Evolutionary conservation across 768 basidiomycete species (phyloP).

Genomic region (Trametes gibbosa): DNA sequence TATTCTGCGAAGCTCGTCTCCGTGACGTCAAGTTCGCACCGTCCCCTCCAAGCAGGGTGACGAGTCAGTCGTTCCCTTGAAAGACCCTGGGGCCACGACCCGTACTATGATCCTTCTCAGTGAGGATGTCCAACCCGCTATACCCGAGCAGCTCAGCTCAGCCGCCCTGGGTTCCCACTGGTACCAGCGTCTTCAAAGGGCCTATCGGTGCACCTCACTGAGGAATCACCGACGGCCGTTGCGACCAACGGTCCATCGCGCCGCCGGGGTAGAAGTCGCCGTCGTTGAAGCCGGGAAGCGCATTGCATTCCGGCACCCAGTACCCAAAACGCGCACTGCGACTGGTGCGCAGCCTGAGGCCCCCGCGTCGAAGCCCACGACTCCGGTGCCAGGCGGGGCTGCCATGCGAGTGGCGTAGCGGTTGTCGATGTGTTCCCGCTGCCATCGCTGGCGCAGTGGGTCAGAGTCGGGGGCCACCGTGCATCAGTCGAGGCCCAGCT

Average conservation of each 20-base stretch:
- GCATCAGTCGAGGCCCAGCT: background rate
- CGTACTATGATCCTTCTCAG: background rate
- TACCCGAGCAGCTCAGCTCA: background rate
- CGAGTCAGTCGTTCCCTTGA: background rate
- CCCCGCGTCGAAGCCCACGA: constrained; percentile 8
- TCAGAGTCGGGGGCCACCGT: background rate
- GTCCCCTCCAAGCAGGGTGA: background rate
- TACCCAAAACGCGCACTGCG: background rate
- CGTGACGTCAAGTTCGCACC: background rate
- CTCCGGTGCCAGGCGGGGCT: background rate
- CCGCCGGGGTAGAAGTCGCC: constrained; percentile 5
- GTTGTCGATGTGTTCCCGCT: background rate
- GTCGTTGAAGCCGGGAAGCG: background rate
- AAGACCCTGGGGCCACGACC: background rate
- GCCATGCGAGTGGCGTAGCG: background rate
- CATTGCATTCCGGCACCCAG: background rate
- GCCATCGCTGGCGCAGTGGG: background rate
- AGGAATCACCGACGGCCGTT: background rate
- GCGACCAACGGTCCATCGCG: background rate
- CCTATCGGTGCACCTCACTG: background rate
- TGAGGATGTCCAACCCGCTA: background rate
- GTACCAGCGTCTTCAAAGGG: constrained; percentile 1
- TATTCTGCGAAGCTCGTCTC: background rate
- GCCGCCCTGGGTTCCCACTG: background rate
- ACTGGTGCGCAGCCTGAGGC: constrained; percentile 1